These are phyloP conservation scores for Aspergillus fumigatus DNA, from an alignment of 2,329 filamentous ascomycete species.

Conservation along the genomic window DNA sequence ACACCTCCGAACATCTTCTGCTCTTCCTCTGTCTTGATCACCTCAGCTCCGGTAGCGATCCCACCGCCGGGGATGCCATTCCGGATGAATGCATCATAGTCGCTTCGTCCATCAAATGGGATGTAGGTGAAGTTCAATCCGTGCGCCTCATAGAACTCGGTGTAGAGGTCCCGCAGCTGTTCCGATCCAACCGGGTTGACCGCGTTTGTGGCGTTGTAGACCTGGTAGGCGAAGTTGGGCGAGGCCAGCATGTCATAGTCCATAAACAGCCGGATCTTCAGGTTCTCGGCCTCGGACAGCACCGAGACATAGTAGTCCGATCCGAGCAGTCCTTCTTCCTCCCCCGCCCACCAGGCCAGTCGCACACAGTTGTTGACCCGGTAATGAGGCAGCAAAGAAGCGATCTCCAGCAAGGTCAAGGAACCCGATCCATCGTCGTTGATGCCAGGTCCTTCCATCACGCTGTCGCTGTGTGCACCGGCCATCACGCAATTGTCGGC, in stretches of 20 bases:
- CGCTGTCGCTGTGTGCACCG: constrained; percentile 58
- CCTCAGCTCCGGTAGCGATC: constrained; percentile 73
- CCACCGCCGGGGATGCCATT: constrained; percentile 69
- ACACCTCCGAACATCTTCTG: constrained; percentile 63
- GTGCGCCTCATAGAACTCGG: constrained; percentile 60
- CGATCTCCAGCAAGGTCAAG: constrained; percentile 55
- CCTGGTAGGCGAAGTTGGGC: constrained; percentile 53
- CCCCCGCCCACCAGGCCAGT: constrained; percentile 62
- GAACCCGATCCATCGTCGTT: constrained; percentile 72
- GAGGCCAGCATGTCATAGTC: constrained; percentile 68
- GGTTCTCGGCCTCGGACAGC: constrained; percentile 45
- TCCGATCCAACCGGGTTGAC: constrained; percentile 60
- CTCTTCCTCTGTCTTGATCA: constrained; percentile 66
- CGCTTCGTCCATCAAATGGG: constrained; percentile 71
- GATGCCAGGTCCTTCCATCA: constrained; percentile 61
- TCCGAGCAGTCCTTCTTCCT: constrained; percentile 60
- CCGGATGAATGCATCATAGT: constrained; percentile 73
- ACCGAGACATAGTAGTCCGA: constrained; percentile 52
- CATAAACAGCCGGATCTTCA: constrained; percentile 62
- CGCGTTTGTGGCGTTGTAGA: constrained; percentile 53
- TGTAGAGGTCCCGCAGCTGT: constrained; percentile 63
- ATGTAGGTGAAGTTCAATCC: constrained; percentile 67
- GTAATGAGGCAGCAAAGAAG: constrained; percentile 62
- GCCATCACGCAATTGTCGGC: constrained; percentile 55
- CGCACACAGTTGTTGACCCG: constrained; percentile 65